Base-by-base conservation (phyloP, 164 flowering plant species). In the Magnolia officinalis region DNA sequence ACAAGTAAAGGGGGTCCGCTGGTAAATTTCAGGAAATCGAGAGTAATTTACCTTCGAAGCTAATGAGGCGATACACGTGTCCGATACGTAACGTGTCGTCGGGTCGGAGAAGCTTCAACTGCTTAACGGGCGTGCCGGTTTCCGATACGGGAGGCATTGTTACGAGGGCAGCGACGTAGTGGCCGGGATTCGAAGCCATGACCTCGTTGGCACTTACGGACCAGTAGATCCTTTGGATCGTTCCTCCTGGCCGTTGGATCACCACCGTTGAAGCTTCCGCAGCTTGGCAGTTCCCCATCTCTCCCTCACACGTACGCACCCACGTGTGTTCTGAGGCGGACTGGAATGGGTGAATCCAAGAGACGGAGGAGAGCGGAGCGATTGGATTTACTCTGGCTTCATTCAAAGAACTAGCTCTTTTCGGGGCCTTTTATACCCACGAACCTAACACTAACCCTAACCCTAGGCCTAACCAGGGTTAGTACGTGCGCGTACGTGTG, bases 271-370 rank as follows among this genome's bases (percentile, higher is more conserved):
- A 88, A 55, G 89, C 89, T 75, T 91, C 94, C 23, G 92, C 90
- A 21, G 94, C 88, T 74, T 91, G 96, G 71, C 96, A 91, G 71
- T 91, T 91, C 81, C 96, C 96, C 96, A 91, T 91, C 29, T 64
- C 67, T 18, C 67, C 8, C 8, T 37, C 45, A 37, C 45, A 37
- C 45, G 45, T 37, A 37, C 45, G 45, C 6, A 37, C 16, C 1
- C 70, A 29, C 26, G 24, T 67, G 26, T 64, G 67, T 16, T 64
- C 67, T 8, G 16, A 10, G 70, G 13, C 5, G 26, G 70, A 64
- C 10, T 8, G 23, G 24, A 21, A 64, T 10, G 6, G 61, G 67
- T 18, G 23, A 64, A 64, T 64, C 10, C 18, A 18, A 64, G 67
- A 64, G 67, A 37, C 61, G 61, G 61, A 55, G 18, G 61, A 55